These are phyloP conservation scores for Pestalotiopsis sp. DNA, from an alignment of 2,329 filamentous ascomycete genomes.

Conservation along the genomic window DNA sequence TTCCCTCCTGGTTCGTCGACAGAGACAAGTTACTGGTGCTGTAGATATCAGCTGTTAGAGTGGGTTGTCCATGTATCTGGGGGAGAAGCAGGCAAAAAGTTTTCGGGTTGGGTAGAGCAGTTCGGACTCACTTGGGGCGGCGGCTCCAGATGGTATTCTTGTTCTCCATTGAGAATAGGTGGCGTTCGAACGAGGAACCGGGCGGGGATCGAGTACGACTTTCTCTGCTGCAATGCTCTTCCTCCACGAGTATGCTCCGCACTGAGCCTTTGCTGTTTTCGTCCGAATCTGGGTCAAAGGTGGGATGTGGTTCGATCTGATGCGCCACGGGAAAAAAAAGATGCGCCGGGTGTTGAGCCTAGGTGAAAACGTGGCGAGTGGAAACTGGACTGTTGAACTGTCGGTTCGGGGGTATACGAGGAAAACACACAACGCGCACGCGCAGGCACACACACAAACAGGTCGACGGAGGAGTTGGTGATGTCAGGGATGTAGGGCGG, in stretches of 20 bases:
- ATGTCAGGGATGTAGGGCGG: constrained; percentile 1
- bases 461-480: not conserved
- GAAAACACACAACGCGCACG: not conserved
- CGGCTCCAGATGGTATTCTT: constrained; percentile 68
- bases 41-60: not conserved
- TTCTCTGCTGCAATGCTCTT: not conserved
- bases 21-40: constrained; percentile 91
- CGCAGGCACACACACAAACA: not conserved
- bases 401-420: not conserved
- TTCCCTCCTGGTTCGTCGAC: constrained; percentile 62
- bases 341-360: not conserved
- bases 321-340: not conserved
- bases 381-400: not conserved
- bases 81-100: not conserved
- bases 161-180: constrained; percentile 54
- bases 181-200: not conserved
- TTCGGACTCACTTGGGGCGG: constrained; percentile 73
- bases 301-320: not conserved
- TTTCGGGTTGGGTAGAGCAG: not conserved
- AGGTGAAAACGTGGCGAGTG: not conserved
- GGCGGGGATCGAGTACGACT: not conserved
- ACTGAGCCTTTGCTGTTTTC: not conserved
- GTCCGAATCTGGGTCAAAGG: not conserved
- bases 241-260: not conserved
- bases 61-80: not conserved